A percentile compares a stretch with the other conserved stretches of the same genome.
Conservation (phyloP, 2,329 filamentous ascomycete species). For the Neonectria faginata region DNA sequence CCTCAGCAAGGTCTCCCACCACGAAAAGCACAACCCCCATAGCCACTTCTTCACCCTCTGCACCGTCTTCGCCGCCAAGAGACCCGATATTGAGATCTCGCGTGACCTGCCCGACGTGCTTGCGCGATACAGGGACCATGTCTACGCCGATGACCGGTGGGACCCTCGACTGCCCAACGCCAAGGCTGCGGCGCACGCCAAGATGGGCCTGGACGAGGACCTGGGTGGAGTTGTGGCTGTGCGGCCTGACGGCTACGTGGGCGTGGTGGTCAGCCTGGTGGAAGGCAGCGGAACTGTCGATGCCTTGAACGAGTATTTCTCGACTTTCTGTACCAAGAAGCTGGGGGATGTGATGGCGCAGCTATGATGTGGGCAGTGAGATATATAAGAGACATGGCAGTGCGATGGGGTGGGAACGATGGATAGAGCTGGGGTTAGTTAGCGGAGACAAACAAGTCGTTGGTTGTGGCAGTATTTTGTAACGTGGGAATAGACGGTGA, state of each 20-base stretch:
- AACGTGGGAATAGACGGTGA: slow-evolving; percentile 4
- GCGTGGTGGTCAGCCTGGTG: slow-evolving; percentile 77
- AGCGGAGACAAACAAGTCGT: slow-evolving; percentile 1
- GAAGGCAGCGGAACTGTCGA: slow-evolving; percentile 85
- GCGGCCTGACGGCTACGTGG: slow-evolving; percentile 88
- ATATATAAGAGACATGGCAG: not conserved
- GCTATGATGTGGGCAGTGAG: slow-evolving; percentile 32
- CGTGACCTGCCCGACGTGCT: slow-evolving; percentile 77
- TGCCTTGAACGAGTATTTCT: slow-evolving; percentile 86
- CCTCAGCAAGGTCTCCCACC: slow-evolving; percentile 72
- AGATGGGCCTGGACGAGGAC: slow-evolving; percentile 83
- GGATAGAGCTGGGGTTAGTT: slow-evolving; percentile 1
- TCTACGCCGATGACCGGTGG: slow-evolving; percentile 88
- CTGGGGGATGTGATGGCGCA: slow-evolving; percentile 52
- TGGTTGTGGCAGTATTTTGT: slow-evolving; percentile 14
- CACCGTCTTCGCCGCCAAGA: slow-evolving; percentile 76
- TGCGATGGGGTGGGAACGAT: not conserved
- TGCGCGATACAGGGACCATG: slow-evolving; percentile 80
- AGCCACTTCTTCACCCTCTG: slow-evolving; percentile 84
- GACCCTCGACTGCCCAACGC: slow-evolving; percentile 77
- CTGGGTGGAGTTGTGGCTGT: slow-evolving; percentile 85
- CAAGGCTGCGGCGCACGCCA: slow-evolving; percentile 81
- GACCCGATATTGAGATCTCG: slow-evolving; percentile 78
- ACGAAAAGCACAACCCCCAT: slow-evolving; percentile 88
- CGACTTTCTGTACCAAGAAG: slow-evolving; percentile 74